Percentiles rank a stretch among this genome's conserved stretches.
Conservation (phyloP, 148 eudicot genomes). For the Chenopodium suecicum region DNA sequence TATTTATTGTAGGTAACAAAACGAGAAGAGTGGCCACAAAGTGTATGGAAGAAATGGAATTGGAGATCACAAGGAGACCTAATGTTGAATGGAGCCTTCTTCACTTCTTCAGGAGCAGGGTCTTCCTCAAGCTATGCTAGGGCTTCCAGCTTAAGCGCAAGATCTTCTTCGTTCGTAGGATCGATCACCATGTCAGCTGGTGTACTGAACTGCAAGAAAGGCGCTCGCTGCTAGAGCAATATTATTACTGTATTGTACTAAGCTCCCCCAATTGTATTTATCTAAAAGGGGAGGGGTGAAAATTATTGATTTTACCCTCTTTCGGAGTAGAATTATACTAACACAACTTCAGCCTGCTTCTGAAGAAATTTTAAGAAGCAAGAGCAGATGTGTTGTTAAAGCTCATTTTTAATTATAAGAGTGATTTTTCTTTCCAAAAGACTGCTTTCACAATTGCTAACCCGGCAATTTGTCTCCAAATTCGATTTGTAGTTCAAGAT, state of each 20-base stretch:
- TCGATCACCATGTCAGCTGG: slow-evolving; percentile 56
- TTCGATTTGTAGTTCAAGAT: not conserved
- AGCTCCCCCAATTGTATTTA: not conserved
- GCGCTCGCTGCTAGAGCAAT: slow-evolving; percentile 41
- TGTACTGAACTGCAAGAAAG: slow-evolving; percentile 46
- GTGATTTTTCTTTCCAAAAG: not conserved
- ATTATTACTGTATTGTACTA: not conserved
- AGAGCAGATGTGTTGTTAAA: slow-evolving; percentile 3
- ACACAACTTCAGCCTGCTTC: slow-evolving; percentile 13
- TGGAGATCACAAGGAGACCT: slow-evolving; percentile 74
- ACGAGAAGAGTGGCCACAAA: slow-evolving; percentile 47
- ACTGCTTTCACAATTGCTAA: not conserved
- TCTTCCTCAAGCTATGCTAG: slow-evolving; percentile 51
- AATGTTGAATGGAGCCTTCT: slow-evolving; percentile 62
- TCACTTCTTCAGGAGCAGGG: slow-evolving; percentile 45
- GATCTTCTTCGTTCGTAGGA: slow-evolving; percentile 53
- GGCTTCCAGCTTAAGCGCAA: slow-evolving; percentile 62
- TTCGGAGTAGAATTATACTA: not conserved
- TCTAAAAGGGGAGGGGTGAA: not conserved
- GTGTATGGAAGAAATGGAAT: slow-evolving; percentile 58
- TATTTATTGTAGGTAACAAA: slow-evolving; percentile 48
- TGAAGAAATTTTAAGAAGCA: not conserved
- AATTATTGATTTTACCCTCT: not conserved
- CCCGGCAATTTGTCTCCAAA: not conserved
- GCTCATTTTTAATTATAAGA: not conserved